A percentile compares a stretch with the other conserved stretches of the same genome.
Conservation (phyloP, 2,329 filamentous ascomycete species). For the Golovinomyces cichoracearum region DNA sequence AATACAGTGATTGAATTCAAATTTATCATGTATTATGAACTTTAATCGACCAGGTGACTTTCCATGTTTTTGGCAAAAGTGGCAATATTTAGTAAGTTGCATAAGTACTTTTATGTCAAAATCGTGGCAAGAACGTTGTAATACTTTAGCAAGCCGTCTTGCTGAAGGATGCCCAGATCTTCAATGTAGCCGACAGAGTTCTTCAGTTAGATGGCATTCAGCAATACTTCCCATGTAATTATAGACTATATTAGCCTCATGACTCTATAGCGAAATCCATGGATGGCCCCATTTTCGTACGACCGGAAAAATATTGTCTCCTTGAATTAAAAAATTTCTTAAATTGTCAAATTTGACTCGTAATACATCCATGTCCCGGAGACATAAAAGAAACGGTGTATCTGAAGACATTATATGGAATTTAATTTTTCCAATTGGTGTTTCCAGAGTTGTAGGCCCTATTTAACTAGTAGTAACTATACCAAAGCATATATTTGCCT, state of each 20-base stretch:
- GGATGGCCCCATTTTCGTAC: background rate
- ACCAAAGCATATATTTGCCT: background rate
- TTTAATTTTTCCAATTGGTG: background rate
- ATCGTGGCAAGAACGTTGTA: background rate
- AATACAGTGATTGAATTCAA: background rate
- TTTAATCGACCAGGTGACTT: background rate
- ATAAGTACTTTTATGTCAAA: background rate
- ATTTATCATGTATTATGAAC: background rate
- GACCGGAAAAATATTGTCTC: background rate
- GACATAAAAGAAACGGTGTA: background rate
- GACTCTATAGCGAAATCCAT: background rate
- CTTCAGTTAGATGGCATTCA: background rate
- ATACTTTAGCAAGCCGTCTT: background rate
- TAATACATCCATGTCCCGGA: background rate
- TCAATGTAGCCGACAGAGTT: background rate
- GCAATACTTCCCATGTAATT: background rate
- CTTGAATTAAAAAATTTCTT: background rate
- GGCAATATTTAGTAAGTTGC: background rate
- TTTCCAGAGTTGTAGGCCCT: background rate
- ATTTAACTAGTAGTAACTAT: background rate
- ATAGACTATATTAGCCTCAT: background rate
- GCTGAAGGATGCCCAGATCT: background rate
- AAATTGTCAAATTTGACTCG: background rate
- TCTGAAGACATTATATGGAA: background rate
- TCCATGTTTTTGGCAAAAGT: background rate